Evolutionary conservation across 2,329 filamentous ascomycete genomes (phyloP), one percentile per base, ranked within the genome.

Genomic region (Arthrobotrys sphaeroides): DNA sequence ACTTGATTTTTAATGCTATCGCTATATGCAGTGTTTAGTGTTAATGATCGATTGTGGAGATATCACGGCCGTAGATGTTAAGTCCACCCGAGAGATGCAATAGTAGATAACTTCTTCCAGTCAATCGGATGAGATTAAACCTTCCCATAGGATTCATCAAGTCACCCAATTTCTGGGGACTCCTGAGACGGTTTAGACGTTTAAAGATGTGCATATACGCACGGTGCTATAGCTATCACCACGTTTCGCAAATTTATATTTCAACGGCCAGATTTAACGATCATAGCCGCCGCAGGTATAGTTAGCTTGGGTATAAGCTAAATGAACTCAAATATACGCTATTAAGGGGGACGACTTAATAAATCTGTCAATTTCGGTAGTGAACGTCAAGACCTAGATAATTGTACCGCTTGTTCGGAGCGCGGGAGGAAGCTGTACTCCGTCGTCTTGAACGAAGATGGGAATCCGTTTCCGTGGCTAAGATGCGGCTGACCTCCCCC

Each of bases 381-480:
- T 16, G 26, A 38, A 55, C 13, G 13, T 36, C 18, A 55, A 55
- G 31, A 55, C 38, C 51, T 22, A 24, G n/a, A 31, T 43, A 45
- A 13, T 28, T 28, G 13, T 43, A 42, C 51, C 65, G 51, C 53
- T 40, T 68, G 40, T 68, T 60, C 53, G 51, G 53, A 20, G 40
- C 9, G 38, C 62, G 36, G 62, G 62, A 67, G 24, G 62, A 42
- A 55, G 51, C 31, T 55, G 38, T 18, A 55, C 16, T 55, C 38
- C 51, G n/a, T 10, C 9, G 40, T 12, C 51, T 59, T 28, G 45
- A 26, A 57, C 59, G 26, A 38, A 60, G 67, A 72, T 20, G 67
- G 67, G 47, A 72, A 57, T 7, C 47, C 67, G 67, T 72, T 51
- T 59, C 67, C 66, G 66, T 45, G 40, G 55, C 24, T 60, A 60